Evolutionary conservation across 2,329 filamentous ascomycete species (phyloP).

Genomic region (Periconia sp.): DNA sequence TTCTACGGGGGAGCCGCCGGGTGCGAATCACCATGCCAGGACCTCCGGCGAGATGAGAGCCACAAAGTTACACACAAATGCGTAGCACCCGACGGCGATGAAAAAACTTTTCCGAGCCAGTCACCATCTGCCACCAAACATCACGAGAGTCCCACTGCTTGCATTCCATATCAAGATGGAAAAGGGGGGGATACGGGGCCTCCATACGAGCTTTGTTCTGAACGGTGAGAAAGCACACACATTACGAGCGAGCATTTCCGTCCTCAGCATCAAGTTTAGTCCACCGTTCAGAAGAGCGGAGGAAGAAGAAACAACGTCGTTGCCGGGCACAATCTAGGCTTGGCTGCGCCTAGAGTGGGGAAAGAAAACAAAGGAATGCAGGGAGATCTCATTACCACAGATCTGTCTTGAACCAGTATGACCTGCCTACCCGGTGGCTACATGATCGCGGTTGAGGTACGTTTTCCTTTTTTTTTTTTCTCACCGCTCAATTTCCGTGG

Average conservation of each 20-base stretch:
- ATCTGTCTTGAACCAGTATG: background rate
- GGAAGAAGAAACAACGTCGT: background rate
- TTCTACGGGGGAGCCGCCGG: background rate
- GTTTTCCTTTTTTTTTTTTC: background rate
- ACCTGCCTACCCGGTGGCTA: background rate
- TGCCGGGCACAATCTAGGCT: too few relatives aligned
- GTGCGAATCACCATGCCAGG: background rate
- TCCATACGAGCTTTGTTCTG: background rate
- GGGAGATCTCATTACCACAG: background rate
- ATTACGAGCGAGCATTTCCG: background rate
- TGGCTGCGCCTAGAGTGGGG: background rate
- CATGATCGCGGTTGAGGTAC: background rate
- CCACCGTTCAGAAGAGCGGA: background rate
- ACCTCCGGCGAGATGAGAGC: background rate
- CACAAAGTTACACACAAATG: background rate
- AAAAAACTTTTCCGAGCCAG: background rate
- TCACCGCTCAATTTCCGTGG: background rate
- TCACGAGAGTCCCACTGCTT: background rate
- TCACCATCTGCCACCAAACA: background rate
- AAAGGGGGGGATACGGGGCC: background rate
- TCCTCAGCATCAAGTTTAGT: background rate
- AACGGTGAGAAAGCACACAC: background rate
- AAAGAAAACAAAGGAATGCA: background rate
- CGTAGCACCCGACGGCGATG: background rate
- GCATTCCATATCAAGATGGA: background rate